Evolutionary conservation across 1,139 yeast genomes (phyloP).

Genomic region (Hemisphaericaspora xylofermentans): DNA sequence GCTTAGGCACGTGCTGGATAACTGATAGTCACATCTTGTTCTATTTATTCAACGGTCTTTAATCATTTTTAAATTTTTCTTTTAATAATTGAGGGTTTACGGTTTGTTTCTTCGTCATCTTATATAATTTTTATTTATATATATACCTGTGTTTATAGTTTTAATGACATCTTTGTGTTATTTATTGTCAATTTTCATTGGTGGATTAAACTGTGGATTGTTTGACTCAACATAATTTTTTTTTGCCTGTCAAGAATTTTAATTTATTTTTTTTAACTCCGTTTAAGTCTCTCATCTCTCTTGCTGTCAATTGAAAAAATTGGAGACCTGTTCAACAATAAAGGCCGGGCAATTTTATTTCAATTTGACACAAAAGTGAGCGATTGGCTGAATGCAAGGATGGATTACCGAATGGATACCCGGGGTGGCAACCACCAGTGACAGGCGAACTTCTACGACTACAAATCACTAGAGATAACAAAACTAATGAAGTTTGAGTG

Average conservation of each 20-base stretch:
- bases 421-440: too few species aligned
- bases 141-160: neutral
- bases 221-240: neutral
- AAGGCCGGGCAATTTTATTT: too few species aligned
- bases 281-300: too few species aligned
- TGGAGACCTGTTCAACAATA: too few species aligned
- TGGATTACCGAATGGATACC: too few species aligned
- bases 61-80: neutral
- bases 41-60: neutral
- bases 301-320: too few species aligned
- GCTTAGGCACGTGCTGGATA: conserved; percentile 8
- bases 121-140: neutral
- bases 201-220: neutral
- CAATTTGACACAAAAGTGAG: too few species aligned
- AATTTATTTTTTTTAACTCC: neutral
- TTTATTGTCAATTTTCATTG: neutral
- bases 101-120: neutral
- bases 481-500: too few species aligned
- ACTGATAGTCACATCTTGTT: too few species aligned
- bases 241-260: neutral
- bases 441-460: too few species aligned
- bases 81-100: neutral
- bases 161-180: neutral
- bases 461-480: too few species aligned
- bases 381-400: too few species aligned